Conservation (phyloP, 495 filamentous ascomycete genomes). For the Bryoglossum gracile region DNA sequence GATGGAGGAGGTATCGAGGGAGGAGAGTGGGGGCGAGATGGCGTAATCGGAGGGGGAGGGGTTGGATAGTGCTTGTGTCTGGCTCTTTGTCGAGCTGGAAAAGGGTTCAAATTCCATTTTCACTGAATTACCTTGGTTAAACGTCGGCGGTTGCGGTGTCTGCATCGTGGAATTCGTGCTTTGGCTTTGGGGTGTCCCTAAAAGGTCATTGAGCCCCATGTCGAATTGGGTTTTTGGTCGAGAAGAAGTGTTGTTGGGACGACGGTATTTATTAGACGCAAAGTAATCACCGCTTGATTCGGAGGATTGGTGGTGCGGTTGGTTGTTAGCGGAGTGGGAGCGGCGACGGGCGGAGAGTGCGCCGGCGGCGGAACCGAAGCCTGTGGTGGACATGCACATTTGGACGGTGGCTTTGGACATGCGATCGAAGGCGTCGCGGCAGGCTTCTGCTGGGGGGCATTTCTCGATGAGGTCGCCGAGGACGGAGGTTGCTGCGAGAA, state of each 20-base stretch:
- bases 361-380: slow-evolving; percentile 52
- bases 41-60: slow-evolving; percentile 19
- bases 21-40: slow-evolving; percentile 19
- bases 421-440: slow-evolving; percentile 87
- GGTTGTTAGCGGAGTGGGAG: slow-evolving; percentile 12
- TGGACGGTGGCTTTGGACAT: slow-evolving; percentile 92
- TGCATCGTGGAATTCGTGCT: background rate
- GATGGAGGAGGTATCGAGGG: slow-evolving; percentile 36
- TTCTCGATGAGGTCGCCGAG: slow-evolving; percentile 67
- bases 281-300: slow-evolving; percentile 17
- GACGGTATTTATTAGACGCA: background rate
- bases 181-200: slow-evolving; percentile 22
- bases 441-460: slow-evolving; percentile 76
- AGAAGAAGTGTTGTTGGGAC: slow-evolving; percentile 21
- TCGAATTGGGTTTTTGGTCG: slow-evolving; percentile 48
- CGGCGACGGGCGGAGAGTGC: slow-evolving; percentile 14
- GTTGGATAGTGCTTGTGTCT: slow-evolving; percentile 7
- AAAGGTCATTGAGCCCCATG: slow-evolving; percentile 55
- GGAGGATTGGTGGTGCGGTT: slow-evolving; percentile 9
- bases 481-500: slow-evolving; percentile 90
- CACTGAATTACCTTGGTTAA: background rate
- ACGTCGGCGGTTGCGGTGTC: background rate
- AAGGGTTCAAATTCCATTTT: slow-evolving; percentile 17
- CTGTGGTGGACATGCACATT: slow-evolving; percentile 80
- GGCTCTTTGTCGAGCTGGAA: background rate